phyloP scores from a whole-genome alignment of 768 basidiomycete species.

The Tulasnella sp. region DNA sequence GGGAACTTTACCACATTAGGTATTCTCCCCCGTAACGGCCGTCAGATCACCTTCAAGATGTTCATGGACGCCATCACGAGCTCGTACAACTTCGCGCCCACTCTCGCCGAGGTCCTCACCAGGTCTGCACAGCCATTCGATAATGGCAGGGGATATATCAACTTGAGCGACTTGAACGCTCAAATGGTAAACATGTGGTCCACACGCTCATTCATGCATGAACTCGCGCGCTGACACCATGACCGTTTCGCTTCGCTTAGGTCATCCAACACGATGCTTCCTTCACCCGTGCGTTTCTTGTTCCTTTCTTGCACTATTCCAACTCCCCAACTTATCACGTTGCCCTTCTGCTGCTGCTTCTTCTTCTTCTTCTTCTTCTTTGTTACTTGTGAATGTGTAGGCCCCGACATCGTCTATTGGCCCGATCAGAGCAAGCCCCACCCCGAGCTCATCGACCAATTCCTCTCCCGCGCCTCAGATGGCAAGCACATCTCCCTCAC shows the following conservation, averaged over 20 bases:
- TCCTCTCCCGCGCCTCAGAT: slow-evolving; percentile 14
- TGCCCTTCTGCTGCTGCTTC: not conserved
- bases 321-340: not conserved
- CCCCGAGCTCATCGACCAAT: slow-evolving; percentile 35
- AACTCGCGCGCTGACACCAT: not conserved
- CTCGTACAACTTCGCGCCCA: slow-evolving; percentile 18
- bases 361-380: too few species aligned
- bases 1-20: slow-evolving; percentile 21
- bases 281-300: slow-evolving; percentile 16
- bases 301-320: too few species aligned
- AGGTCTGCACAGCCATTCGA: not conserved
- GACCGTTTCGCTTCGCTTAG: not conserved
- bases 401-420: slow-evolving; percentile 38
- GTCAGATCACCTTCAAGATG: slow-evolving; percentile 51
- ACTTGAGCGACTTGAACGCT: not conserved
- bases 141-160: slow-evolving; percentile 12
- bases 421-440: slow-evolving; percentile 47
- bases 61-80: slow-evolving; percentile 22
- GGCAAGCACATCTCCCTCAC: slow-evolving; percentile 51
- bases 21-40: slow-evolving; percentile 52
- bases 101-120: slow-evolving; percentile 11
- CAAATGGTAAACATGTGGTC: not conserved
- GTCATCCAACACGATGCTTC: slow-evolving; percentile 21
- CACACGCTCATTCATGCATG: not conserved
- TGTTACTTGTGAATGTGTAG: slow-evolving; percentile 26